These are phyloP conservation scores for Stygiomarasmius scandens DNA, from an alignment of 1,284 basidiomycete genomes.

Conservation along the genomic window DNA sequence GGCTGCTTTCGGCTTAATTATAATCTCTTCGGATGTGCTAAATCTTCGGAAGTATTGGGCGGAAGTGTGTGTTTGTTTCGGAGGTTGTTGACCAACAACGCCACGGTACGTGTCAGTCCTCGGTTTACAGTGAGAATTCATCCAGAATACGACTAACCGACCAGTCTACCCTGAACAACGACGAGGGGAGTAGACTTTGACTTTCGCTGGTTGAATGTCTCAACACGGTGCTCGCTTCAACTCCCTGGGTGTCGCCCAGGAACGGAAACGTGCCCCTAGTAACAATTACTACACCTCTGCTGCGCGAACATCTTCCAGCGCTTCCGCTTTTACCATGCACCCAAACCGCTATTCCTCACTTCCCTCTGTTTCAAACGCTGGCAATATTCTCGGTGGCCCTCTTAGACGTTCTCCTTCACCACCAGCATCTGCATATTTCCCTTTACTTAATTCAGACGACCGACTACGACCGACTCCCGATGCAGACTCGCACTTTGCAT, in stretches of 20 bases:
- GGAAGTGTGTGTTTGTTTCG: background rate
- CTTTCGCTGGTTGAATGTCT: background rate
- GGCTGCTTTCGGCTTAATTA: background rate
- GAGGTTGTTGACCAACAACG: background rate
- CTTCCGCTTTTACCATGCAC: background rate
- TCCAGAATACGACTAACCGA: background rate
- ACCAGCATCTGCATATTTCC: constrained; percentile 81
- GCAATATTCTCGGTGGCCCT: background rate
- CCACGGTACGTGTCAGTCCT: background rate
- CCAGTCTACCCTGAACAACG: background rate
- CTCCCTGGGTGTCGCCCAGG: background rate
- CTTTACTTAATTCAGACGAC: no score
- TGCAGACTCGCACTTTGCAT: constrained; percentile 75
- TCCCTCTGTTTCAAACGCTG: background rate
- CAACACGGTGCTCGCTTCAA: background rate
- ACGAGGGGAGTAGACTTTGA: background rate
- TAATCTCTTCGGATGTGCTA: background rate
- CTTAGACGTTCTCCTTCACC: constrained; percentile 54
- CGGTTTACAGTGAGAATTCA: background rate
- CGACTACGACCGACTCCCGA: constrained; percentile 59
- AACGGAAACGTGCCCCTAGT: background rate
- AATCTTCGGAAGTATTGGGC: background rate
- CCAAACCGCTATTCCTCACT: background rate
- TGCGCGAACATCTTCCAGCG: background rate
- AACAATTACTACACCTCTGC: background rate